Conservation (phyloP, 2,329 filamentous ascomycete genomes). For the Trichoderma harzianum region DNA sequence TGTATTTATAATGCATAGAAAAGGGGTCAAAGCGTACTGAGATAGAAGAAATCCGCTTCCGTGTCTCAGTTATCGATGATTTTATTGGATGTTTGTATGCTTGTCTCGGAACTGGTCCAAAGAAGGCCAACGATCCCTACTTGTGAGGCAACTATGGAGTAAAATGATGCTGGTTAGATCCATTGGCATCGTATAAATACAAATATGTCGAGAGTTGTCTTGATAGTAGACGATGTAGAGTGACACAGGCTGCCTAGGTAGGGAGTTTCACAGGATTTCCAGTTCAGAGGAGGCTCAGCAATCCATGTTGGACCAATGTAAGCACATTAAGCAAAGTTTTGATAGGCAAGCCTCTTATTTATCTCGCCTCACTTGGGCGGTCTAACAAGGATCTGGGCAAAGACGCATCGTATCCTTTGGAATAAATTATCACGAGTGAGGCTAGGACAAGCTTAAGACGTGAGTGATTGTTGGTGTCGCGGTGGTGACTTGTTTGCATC, state of each 20-base stretch:
- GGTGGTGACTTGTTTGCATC: no score
- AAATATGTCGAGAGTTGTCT: neutral
- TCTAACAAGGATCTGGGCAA: neutral
- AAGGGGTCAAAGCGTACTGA: no score
- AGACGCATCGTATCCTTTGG: neutral
- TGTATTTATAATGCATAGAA: no score
- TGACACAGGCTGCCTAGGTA: neutral
- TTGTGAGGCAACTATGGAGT: no score
- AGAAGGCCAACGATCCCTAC: no score
- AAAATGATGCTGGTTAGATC: no score
- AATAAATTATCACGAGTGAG: neutral
- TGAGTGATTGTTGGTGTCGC: neutral
- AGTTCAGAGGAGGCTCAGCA: neutral
- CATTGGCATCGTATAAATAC: neutral
- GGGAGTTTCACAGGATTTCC: neutral
- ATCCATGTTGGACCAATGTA: neutral
- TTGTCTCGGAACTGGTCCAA: no score
- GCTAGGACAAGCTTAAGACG: neutral
- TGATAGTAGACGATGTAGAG: neutral
- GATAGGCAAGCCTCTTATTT: neutral
- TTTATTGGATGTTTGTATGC: no score
- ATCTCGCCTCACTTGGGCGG: neutral
- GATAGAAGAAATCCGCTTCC: no score
- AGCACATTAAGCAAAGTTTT: neutral
- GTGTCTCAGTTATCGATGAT: no score